Conservation (phyloP, 73 alveolate species). For the Paramecium octaurelia region DNA sequence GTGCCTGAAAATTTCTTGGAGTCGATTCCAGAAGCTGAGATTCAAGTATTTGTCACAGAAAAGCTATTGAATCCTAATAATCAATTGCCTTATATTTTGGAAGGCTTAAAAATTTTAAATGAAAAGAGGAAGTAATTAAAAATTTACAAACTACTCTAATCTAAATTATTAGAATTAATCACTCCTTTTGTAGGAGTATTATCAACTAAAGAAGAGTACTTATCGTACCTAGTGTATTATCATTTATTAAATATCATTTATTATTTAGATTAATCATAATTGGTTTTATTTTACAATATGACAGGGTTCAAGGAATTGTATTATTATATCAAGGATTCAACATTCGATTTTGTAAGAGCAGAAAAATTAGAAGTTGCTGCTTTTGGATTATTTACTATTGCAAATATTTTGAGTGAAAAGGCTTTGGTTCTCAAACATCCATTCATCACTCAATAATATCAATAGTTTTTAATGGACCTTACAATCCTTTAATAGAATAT, state of each 20-base stretch:
- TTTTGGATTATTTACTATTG: background rate
- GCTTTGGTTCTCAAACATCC: background rate
- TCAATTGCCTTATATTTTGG: background rate
- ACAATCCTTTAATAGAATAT: background rate
- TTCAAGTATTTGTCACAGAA: background rate
- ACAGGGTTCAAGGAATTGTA: background rate
- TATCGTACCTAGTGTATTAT: background rate
- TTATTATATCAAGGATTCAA: background rate
- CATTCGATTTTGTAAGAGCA: background rate
- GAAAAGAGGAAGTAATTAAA: background rate
- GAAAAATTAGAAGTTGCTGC: slow-evolving; percentile 14
- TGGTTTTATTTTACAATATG: background rate
- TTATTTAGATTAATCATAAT: background rate
- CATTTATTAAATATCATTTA: background rate
- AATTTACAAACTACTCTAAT: background rate
- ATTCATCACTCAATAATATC: background rate
- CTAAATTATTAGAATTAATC: background rate
- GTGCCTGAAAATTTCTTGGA: slow-evolving; percentile 8
- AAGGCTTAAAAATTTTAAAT: background rate
- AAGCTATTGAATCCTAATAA: background rate
- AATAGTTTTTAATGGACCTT: background rate
- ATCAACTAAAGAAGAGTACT: background rate
- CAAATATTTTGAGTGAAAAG: background rate
- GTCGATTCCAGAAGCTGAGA: background rate
- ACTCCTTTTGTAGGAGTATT: background rate